Percentiles rank a stretch among this genome's conserved stretches.
Evolutionary conservation across 164 flowering plant species (phyloP).

Genomic region (Chloranthus sessilifolius): DNA sequence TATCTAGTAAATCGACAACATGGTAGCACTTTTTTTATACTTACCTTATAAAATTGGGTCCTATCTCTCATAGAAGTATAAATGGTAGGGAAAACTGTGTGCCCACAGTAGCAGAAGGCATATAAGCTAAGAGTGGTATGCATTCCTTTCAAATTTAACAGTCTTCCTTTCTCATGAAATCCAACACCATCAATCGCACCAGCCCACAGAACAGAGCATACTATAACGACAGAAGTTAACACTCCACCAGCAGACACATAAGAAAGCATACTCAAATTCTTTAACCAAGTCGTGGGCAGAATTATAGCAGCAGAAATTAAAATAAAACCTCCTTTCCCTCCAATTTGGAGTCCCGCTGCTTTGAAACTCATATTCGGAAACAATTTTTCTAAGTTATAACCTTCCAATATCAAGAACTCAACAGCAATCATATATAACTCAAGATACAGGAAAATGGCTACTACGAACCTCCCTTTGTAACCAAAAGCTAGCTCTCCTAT

Average conservation of each 20-base stretch:
- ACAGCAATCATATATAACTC: constrained; percentile 32
- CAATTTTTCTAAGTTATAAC: constrained; percentile 5
- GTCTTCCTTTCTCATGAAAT: constrained; percentile 19
- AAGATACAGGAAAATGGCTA: constrained; percentile 18
- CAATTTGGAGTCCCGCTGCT: constrained; percentile 1
- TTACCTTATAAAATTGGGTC: background rate
- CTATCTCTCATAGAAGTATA: background rate
- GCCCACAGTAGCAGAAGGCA: background rate
- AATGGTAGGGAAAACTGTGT: background rate
- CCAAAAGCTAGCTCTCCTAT: constrained; percentile 34
- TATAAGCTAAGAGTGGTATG: constrained; percentile 28
- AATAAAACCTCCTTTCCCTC: constrained; percentile 23
- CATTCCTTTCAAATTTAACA: constrained; percentile 19
- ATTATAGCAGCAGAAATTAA: constrained; percentile 19
- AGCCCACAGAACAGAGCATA: constrained; percentile 24
- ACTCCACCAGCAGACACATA: constrained; percentile 39
- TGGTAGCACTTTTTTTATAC: background rate
- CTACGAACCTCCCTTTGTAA: constrained; percentile 20
- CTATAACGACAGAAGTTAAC: constrained; percentile 23
- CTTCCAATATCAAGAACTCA: constrained; percentile 34
- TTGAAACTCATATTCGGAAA: constrained; percentile 19
- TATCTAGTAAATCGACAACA: too few relatives aligned
- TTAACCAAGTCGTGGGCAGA: constrained; percentile 27
- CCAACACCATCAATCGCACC: constrained; percentile 24
- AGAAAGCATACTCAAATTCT: constrained; percentile 25